These are phyloP conservation scores for Yarrowia alimentaria DNA, from an alignment of 805 yeast genomes.

Conservation along the genomic window DNA sequence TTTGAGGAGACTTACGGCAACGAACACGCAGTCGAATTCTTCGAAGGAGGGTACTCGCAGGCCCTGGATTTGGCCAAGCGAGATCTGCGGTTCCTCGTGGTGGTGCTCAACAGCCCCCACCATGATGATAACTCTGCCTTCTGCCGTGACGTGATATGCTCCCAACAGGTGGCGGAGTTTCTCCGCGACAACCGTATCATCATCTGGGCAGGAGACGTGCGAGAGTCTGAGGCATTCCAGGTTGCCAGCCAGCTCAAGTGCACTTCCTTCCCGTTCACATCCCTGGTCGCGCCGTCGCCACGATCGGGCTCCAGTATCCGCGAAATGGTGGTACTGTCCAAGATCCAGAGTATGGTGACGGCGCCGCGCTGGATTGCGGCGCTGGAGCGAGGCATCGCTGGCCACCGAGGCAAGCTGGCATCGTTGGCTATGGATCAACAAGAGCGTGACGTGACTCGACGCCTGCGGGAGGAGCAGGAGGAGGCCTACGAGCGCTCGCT, in stretches of 20 bases:
- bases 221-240: constrained; percentile 79
- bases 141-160: constrained; percentile 53
- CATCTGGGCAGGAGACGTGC: constrained; percentile 85
- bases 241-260: constrained; percentile 72
- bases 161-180: constrained; percentile 47
- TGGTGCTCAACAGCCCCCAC: constrained; percentile 69
- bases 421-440: constrained; percentile 62
- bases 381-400: constrained; percentile 49
- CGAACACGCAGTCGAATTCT: constrained; percentile 33
- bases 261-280: constrained; percentile 77
- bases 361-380: constrained; percentile 43
- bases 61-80: constrained; percentile 67
- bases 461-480: constrained; percentile 71
- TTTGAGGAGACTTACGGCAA: constrained; percentile 49
- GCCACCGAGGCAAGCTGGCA: constrained; percentile 44
- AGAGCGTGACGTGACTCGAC: constrained; percentile 53
- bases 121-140: constrained; percentile 61
- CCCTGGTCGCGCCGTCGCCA: constrained; percentile 64
- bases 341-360: constrained; percentile 55
- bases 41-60: constrained; percentile 73
- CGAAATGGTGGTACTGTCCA: constrained; percentile 58
- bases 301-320: constrained; percentile 45
- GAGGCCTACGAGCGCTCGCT: constrained; percentile 71
- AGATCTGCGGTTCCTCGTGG: constrained; percentile 64
- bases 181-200: constrained; percentile 53